These are phyloP conservation scores for Marasmius fiardii DNA, from an alignment of 1,284 basidiomycete genomes.

Conservation along the genomic window DNA sequence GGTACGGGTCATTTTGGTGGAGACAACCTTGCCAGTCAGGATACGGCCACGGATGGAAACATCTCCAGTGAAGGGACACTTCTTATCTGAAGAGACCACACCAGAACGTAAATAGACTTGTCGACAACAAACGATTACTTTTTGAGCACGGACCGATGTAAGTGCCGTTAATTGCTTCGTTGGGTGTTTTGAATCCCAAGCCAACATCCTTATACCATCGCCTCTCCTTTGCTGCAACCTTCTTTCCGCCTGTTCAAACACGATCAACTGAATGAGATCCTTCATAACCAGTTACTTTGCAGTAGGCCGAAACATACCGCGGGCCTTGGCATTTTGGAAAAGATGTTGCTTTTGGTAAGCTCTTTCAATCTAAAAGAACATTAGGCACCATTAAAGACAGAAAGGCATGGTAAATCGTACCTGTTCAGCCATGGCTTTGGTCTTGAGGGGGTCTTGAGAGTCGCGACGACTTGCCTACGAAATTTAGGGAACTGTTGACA, in stretches of 20 bases:
- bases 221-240: constrained; percentile 91
- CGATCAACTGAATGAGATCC: background rate
- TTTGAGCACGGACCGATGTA: constrained; percentile 81
- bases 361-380: constrained; percentile 72
- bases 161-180: constrained; percentile 94
- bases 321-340: constrained; percentile 97
- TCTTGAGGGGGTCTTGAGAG: constrained; percentile 38
- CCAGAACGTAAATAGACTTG: background rate
- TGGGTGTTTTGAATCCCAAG: constrained; percentile 94
- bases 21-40: constrained; percentile 94
- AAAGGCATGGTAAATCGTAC: constrained; percentile 30
- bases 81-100: constrained; percentile 77
- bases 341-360: constrained; percentile 97
- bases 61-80: constrained; percentile 96
- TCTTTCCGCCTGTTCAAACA: constrained; percentile 66
- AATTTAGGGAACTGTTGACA: constrained; percentile 35
- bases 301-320: constrained; percentile 65
- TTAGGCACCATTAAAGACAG: background rate
- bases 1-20: constrained; percentile 99
- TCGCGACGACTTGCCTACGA: constrained; percentile 21
- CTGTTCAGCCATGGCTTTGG: constrained; percentile 63
- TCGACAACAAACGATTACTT: background rate
- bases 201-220: constrained; percentile 99
- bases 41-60: constrained; percentile 99
- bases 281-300: background rate